Percentiles rank a stretch among this genome's conserved stretches.
Conservation (phyloP, 1,284 basidiomycete species). For the Ceratobasidium sp. region DNA sequence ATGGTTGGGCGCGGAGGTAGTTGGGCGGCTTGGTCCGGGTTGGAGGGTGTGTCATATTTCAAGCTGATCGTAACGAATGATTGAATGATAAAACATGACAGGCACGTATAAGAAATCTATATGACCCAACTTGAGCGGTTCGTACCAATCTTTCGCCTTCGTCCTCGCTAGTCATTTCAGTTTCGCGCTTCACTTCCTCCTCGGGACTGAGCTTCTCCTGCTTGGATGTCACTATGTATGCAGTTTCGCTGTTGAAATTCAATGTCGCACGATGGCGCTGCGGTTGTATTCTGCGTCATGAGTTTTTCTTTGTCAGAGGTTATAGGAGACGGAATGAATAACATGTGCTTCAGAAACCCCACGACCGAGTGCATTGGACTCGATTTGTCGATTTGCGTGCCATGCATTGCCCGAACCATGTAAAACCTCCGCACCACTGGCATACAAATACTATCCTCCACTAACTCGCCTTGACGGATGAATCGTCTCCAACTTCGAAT, state of each 20-base stretch:
- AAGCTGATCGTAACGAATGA: too few relatives aligned
- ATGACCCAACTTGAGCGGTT: slow-evolving; percentile 88
- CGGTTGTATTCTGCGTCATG: slow-evolving; percentile 79
- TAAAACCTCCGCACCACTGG: too few relatives aligned
- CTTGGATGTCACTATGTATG: slow-evolving; percentile 84
- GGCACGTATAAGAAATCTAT: slow-evolving; percentile 85
- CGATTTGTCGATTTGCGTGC: too few relatives aligned
- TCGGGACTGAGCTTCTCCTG: slow-evolving; percentile 83
- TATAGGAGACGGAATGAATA: too few relatives aligned
- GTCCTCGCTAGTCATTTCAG: slow-evolving; percentile 20
- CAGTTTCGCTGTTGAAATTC: slow-evolving; percentile 89
- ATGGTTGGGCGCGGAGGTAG: too few relatives aligned
- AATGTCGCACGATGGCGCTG: slow-evolving; percentile 85
- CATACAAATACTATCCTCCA: too few relatives aligned
- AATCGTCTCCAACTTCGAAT: too few relatives aligned
- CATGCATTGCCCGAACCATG: too few relatives aligned
- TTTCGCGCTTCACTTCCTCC: slow-evolving; percentile 88
- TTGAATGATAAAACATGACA: slow-evolving; percentile 53
- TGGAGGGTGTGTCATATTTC: slow-evolving; percentile 68
- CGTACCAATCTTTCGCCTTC: slow-evolving; percentile 47
- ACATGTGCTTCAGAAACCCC: too few relatives aligned
- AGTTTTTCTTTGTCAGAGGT: too few relatives aligned
- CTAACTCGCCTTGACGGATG: too few relatives aligned
- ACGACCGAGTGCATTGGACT: too few relatives aligned
- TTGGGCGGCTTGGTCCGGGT: slow-evolving; percentile 74